A percentile compares a stretch with the other conserved stretches of the same genome.
Conservation (phyloP, 371 early-diverging fungal species). For the Syncephalastrum racemosum region DNA sequence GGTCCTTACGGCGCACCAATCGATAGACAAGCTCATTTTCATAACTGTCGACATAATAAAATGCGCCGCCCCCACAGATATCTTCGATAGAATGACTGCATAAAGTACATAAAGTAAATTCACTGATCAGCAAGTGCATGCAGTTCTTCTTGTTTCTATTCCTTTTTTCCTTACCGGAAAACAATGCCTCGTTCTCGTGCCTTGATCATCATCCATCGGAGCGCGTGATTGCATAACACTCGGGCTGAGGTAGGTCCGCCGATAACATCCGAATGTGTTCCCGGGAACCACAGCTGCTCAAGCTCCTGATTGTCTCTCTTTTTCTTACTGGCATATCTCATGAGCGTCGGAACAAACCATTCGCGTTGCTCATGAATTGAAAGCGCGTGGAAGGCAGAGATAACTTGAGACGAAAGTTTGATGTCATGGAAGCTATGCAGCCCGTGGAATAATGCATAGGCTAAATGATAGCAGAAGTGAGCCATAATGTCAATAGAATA, state of each 20-base stretch:
- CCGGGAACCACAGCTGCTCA: constrained; percentile 44
- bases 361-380: constrained; percentile 44
- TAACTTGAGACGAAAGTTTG: constrained; percentile 26
- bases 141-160: too few relatives aligned
- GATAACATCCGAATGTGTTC: constrained; percentile 36
- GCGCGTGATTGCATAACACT: constrained; percentile 27
- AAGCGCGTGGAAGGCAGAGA: constrained; percentile 37
- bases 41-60: constrained; percentile 33
- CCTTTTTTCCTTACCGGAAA: constrained; percentile 14
- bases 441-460: constrained; percentile 24
- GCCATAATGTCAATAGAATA: neutral
- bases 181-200: constrained; percentile 27
- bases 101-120: too few relatives aligned
- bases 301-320: constrained; percentile 20
- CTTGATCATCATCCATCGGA: constrained; percentile 38
- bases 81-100: constrained; percentile 7
- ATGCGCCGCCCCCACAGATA: constrained; percentile 11
- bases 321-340: constrained; percentile 18
- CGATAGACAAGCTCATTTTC: constrained; percentile 20
- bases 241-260: constrained; percentile 15
- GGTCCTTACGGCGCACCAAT: constrained; percentile 28
- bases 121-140: too few relatives aligned
- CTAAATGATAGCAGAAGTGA: neutral
- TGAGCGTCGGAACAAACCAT: constrained; percentile 36
- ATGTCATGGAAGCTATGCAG: constrained; percentile 36